phyloP scores from a whole-genome alignment of 139 green algal species.

The Ettlia oleoabundans region DNA sequence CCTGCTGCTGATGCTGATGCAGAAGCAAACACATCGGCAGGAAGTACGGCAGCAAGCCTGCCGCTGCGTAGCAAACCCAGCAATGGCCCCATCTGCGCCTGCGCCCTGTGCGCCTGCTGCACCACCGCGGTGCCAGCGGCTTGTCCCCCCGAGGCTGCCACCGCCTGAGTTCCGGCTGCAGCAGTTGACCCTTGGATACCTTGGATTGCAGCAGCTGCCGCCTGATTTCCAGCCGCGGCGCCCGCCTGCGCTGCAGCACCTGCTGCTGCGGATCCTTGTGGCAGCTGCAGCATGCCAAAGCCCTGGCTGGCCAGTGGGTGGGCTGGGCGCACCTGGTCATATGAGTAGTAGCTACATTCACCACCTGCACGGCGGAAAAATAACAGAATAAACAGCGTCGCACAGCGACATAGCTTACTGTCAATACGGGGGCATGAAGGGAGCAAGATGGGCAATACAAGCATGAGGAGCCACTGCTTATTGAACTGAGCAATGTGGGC shows the following conservation, averaged over 20 bases:
- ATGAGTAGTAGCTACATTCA: background rate
- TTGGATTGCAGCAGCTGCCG: no score
- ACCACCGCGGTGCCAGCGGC: no score
- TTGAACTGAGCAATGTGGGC: background rate
- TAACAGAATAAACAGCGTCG: no score
- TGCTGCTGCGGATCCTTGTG: background rate
- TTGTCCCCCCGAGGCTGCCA: no score
- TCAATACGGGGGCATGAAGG: no score
- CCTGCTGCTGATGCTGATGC: background rate
- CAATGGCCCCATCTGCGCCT: background rate
- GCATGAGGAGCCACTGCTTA: background rate
- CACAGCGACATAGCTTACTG: no score
- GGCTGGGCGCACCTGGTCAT: background rate
- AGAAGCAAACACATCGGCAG: background rate
- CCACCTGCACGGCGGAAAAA: background rate
- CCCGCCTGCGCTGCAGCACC: background rate
- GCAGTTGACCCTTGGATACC: no score
- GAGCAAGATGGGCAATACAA: background rate
- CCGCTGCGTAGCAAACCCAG: background rate
- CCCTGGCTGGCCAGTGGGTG: background rate
- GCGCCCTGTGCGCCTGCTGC: background rate
- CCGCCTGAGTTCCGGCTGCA: no score
- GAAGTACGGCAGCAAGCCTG: no score
- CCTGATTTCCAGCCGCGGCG: no score
- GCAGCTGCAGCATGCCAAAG: slow-evolving; percentile 17